Evolutionary conservation across 2,329 filamentous ascomycete species (phyloP).

Genomic region (Knoxdaviesia capensis): DNA sequence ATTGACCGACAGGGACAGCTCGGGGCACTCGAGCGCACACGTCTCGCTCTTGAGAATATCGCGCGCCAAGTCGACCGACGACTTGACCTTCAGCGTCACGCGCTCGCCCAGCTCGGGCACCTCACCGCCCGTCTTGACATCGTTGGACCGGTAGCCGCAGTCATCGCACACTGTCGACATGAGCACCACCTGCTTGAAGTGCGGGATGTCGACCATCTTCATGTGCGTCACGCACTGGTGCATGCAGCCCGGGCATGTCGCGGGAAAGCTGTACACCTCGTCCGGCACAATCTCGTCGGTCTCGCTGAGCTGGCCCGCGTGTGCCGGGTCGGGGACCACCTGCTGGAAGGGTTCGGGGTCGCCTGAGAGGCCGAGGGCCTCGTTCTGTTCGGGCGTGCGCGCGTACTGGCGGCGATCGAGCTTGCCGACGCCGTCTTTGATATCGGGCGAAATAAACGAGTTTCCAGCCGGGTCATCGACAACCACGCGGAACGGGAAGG

Average conservation of each 20-base stretch:
- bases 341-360: slow-evolving; percentile 21
- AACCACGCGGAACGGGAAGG: slow-evolving; percentile 72
- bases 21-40: slow-evolving; percentile 68
- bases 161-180: slow-evolving; percentile 86
- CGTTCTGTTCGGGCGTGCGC: slow-evolving; percentile 72
- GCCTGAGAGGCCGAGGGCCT: slow-evolving; percentile 53
- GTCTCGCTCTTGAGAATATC: slow-evolving; percentile 96
- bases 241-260: slow-evolving; percentile 78
- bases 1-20: slow-evolving; percentile 72
- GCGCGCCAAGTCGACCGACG: slow-evolving; percentile 54
- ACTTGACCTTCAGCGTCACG: slow-evolving; percentile 58
- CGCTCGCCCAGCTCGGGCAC: slow-evolving; percentile 71
- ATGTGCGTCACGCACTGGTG: slow-evolving; percentile 79
- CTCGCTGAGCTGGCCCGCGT: slow-evolving; percentile 14
- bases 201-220: slow-evolving; percentile 96
- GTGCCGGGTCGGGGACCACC: slow-evolving; percentile 12
- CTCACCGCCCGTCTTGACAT: slow-evolving; percentile 92
- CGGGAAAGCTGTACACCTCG: slow-evolving; percentile 82
- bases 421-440: slow-evolving; percentile 63
- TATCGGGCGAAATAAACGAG: slow-evolving; percentile 84
- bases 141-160: slow-evolving; percentile 88
- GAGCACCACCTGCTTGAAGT: slow-evolving; percentile 92
- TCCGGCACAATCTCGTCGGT: slow-evolving; percentile 75
- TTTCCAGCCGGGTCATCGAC: slow-evolving; percentile 89
- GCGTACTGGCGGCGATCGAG: slow-evolving; percentile 74